Conservation (phyloP, 106 monocot genomes). For the Dioscorea dumetorum region DNA sequence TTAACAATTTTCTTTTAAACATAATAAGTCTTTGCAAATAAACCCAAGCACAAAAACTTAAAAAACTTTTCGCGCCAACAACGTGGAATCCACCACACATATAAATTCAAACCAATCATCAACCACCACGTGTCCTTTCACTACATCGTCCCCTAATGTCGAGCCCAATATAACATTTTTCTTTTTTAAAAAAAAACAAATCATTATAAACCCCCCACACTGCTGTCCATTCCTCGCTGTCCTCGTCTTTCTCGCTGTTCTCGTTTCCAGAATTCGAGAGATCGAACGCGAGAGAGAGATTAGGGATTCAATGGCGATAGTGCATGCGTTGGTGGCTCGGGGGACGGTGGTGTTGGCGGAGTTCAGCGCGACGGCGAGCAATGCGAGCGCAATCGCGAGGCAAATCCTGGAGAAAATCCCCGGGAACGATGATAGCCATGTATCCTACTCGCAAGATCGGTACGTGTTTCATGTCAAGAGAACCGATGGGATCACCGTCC, state of each 20-base stretch:
- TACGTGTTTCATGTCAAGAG: slow-evolving; percentile 94
- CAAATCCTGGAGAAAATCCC: slow-evolving; percentile 89
- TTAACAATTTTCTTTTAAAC: no score
- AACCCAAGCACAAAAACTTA: no score
- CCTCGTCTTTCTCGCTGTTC: neutral
- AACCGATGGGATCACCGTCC: slow-evolving; percentile 95
- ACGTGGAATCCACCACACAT: no score
- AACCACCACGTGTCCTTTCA: no score
- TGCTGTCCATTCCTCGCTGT: no score
- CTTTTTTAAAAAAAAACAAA: no score
- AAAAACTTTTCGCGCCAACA: no score
- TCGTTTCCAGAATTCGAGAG: neutral
- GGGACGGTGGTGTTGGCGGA: slow-evolving; percentile 92
- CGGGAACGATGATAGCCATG: slow-evolving; percentile 60
- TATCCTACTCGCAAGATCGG: slow-evolving; percentile 93
- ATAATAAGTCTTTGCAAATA: no score
- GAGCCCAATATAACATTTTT: no score
- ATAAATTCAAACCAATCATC: no score
- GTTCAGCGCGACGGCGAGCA: slow-evolving; percentile 39
- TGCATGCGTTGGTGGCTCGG: slow-evolving; percentile 68
- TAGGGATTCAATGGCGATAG: slow-evolving; percentile 45
- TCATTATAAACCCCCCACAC: no score
- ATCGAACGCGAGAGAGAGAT: neutral
- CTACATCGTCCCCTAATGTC: no score
- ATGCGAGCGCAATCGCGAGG: slow-evolving; percentile 62